Conservation (phyloP, 257 asterid genomes). For the Linderniella brevidens region DNA sequence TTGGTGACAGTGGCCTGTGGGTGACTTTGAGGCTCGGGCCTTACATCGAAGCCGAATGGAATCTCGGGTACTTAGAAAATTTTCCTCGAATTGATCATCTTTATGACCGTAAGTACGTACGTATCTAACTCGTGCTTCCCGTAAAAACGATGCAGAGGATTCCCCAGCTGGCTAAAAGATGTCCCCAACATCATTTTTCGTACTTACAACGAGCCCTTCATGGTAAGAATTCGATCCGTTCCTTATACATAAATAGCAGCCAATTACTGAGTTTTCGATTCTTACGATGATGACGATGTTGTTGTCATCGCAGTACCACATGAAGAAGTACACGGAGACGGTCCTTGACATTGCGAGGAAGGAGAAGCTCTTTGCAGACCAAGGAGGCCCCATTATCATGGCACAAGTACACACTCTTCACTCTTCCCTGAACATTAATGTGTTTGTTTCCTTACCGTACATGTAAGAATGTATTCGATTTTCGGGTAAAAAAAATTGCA, state of each 20-base stretch:
- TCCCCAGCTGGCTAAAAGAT: conserved; percentile 71
- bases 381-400: conserved; percentile 87
- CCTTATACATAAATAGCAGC: not conserved
- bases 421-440: not conserved
- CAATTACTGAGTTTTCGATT: not conserved
- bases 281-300: too few species aligned
- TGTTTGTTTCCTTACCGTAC: not conserved
- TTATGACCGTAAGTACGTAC: too few species aligned
- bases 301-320: conserved; percentile 32
- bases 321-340: conserved; percentile 44
- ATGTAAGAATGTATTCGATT: not conserved
- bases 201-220: conserved; percentile 61
- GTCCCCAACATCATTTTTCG: conserved; percentile 66
- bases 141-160: conserved; percentile 34
- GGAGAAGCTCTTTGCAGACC: conserved; percentile 72
- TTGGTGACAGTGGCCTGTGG: conserved; percentile 54
- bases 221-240: conserved; percentile 20
- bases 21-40: conserved; percentile 90
- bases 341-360: conserved; percentile 37
- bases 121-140: too few species aligned
- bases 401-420: conserved; percentile 33
- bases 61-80: conserved; percentile 25
- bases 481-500: conserved; percentile 9
- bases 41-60: conserved; percentile 94
- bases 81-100: too few species aligned